Base-by-base conservation (phyloP, 371 early-diverging fungal species). In the Rhizopus sp. region DNA sequence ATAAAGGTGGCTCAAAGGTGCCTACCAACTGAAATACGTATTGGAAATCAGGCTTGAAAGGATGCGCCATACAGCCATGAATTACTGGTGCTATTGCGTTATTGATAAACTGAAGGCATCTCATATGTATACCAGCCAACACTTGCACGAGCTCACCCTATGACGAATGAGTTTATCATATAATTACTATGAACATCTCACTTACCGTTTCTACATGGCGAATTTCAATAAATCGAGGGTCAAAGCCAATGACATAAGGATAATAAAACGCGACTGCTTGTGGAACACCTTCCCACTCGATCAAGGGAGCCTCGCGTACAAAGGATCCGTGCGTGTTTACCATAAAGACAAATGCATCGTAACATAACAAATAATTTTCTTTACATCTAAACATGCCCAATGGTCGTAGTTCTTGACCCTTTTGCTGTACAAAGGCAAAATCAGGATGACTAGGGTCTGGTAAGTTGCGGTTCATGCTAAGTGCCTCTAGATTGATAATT, bases 221-320 rank as follows among this genome's bases (percentile, higher is more conserved):
- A 30, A 97, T 78, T 73, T 95, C 96, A 57, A 95, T 88, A 66
- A 97, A 96, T 17, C 81, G 76, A n/a, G 88, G 69, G 50, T 93
- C 94, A 65, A 93, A 95, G 0, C 93, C 97, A 63, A 96, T 72
- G 30, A 97, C 79, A 64, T 91, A 95, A 8, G 95, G 96, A 45
- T 88, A 81, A 32, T 82, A 69, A 46, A 84, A 86, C n/a, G 91
- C 86, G 67, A 87, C 73, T 31, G 75, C 70, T 46, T 82, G 75
- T 30, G 88, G 85, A 5, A 63, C 64, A 7, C 84, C 82, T 55
- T 79, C 82, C 87, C 83, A 85, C 16, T 66, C 69, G 56, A 76
- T 75, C 40, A 66, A 42, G 7, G 62, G 59, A 1, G 55, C 9
- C 9, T 55, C 52, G 9, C 15, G 41, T 5, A 70, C 55, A 51